phyloP scores from a whole-genome alignment of 352 stramenopile species.

The Phytophthora podocarpi region DNA sequence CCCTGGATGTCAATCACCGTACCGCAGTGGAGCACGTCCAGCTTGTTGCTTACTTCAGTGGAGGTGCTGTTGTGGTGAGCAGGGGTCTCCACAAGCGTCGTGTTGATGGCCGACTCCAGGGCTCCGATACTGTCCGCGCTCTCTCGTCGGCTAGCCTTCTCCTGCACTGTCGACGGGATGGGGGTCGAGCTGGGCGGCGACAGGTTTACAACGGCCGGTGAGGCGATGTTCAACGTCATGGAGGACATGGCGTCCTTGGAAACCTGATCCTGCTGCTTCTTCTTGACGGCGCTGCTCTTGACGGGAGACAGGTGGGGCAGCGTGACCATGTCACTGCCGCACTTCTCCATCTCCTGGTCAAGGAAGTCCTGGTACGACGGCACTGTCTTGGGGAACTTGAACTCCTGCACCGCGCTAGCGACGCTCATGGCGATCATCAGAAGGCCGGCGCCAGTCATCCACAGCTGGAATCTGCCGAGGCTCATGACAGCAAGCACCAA shows the following conservation, averaged over 20 bases:
- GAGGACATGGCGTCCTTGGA: constrained; percentile 26
- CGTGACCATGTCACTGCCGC: constrained; percentile 46
- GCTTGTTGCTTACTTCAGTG: constrained; percentile 51
- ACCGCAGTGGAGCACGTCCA: constrained; percentile 76
- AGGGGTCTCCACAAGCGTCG: constrained; percentile 15
- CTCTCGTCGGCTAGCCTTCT: constrained; percentile 34
- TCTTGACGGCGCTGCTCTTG: constrained; percentile 22
- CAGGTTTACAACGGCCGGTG: constrained; percentile 39
- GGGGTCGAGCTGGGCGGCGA: not conserved
- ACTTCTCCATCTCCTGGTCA: constrained; percentile 61
- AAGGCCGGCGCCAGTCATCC: constrained; percentile 67
- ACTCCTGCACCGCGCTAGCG: constrained; percentile 65
- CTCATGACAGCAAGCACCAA: constrained; percentile 52
- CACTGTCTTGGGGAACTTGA: constrained; percentile 43
- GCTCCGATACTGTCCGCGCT: constrained; percentile 41
- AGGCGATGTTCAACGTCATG: constrained; percentile 49
- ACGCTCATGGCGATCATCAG: constrained; percentile 70
- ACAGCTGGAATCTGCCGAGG: constrained; percentile 62
- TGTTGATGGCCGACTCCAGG: constrained; percentile 32
- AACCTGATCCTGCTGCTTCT: constrained; percentile 23
- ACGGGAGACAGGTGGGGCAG: constrained; percentile 53
- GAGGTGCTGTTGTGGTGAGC: constrained; percentile 14
- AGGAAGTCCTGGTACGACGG: constrained; percentile 64
- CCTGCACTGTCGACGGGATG: constrained; percentile 14
- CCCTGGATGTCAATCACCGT: constrained; percentile 83